Percentiles rank a stretch among this genome's conserved stretches.
Evolutionary conservation across 352 stramenopile genomes (phyloP).

Genomic region (Blastocystis sp.): DNA sequence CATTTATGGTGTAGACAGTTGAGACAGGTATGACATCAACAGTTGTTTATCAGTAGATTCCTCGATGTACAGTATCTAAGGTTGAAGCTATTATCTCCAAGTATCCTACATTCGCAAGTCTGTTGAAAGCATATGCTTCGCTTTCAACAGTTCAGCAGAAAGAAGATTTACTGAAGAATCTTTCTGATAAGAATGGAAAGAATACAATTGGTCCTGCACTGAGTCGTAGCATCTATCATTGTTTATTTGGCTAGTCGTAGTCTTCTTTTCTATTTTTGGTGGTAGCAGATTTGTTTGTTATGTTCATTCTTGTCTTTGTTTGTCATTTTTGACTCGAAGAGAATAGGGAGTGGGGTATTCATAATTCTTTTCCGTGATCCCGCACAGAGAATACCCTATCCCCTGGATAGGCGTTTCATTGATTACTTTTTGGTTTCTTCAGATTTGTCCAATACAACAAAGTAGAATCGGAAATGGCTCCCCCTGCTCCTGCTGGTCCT

Average conservation of each 20-base stretch:
- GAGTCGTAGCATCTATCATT: slow-evolving; percentile 59
- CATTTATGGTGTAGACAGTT: slow-evolving; percentile 50
- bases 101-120: slow-evolving; percentile 35
- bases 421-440: slow-evolving; percentile 26
- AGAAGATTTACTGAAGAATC: slow-evolving; percentile 39
- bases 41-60: slow-evolving; percentile 1
- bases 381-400: background rate
- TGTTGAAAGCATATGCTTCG: background rate
- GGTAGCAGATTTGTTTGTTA: slow-evolving; percentile 27
- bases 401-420: slow-evolving; percentile 3
- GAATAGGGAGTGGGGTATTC: background rate
- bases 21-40: background rate
- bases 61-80: slow-evolving; percentile 47
- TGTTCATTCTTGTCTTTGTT: no score
- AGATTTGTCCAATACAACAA: slow-evolving; percentile 63
- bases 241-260: background rate
- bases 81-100: background rate
- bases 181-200: background rate
- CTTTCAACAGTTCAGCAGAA: slow-evolving; percentile 22
- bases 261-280: slow-evolving; percentile 12
- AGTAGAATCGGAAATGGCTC: slow-evolving; percentile 61
- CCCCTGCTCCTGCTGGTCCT: slow-evolving; percentile 66
- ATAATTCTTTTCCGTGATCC: background rate
- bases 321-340: background rate
- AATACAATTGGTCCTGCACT: slow-evolving; percentile 18